These are phyloP conservation scores for Aaosphaeria pasadenensis DNA, from an alignment of 2,329 filamentous ascomycete species.

Conservation along the genomic window DNA sequence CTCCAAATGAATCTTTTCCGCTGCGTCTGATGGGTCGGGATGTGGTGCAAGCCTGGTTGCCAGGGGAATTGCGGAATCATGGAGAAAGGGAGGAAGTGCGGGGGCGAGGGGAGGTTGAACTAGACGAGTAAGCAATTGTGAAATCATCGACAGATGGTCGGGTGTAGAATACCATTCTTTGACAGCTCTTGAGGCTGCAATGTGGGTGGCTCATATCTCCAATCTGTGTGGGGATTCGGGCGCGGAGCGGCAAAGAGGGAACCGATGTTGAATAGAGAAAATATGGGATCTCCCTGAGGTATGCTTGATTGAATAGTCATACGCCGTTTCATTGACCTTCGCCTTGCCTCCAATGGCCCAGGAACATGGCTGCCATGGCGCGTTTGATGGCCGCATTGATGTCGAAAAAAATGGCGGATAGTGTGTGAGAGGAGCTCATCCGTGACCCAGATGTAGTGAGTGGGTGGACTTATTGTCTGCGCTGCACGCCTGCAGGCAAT, in stretches of 20 bases:
- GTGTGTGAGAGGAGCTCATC: constrained; percentile 54
- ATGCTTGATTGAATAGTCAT: constrained; percentile 49
- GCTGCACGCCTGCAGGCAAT: constrained; percentile 52
- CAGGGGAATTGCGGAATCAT: too few species aligned
- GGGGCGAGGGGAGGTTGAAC: too few species aligned
- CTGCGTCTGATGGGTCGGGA: too few species aligned
- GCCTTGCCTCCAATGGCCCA: constrained; percentile 60
- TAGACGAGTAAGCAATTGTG: too few species aligned
- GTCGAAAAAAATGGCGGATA: constrained; percentile 51
- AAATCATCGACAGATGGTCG: too few species aligned
- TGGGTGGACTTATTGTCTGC: constrained; percentile 40
- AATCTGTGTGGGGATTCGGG: constrained; percentile 17
- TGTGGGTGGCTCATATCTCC: constrained; percentile 36
- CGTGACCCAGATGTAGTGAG: constrained; percentile 55
- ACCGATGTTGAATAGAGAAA: constrained; percentile 21
- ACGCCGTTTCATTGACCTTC: constrained; percentile 53
- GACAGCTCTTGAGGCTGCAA: constrained; percentile 1
- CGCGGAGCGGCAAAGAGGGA: constrained; percentile 24
- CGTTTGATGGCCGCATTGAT: constrained; percentile 43
- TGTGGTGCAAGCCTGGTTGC: too few species aligned
- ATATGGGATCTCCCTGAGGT: constrained; percentile 17
- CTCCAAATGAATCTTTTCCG: too few species aligned
- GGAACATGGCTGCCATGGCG: constrained; percentile 61
- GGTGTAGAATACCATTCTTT: too few species aligned
- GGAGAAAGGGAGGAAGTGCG: too few species aligned